These are phyloP conservation scores for Coniosporium tulheliwenetii DNA, from an alignment of 2,329 filamentous ascomycete genomes.

Conservation along the genomic window DNA sequence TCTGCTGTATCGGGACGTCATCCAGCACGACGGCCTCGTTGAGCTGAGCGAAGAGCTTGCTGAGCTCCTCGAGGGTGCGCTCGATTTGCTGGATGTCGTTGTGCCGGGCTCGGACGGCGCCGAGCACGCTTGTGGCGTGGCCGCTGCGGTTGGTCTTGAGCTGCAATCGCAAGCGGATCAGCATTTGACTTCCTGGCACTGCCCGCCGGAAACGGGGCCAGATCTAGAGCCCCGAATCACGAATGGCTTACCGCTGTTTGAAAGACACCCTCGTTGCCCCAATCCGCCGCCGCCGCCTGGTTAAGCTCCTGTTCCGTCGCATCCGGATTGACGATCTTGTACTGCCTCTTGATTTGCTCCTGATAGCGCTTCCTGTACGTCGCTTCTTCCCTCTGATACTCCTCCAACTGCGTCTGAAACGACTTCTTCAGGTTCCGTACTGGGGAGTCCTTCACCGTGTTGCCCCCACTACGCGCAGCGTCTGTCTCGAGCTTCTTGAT, in stretches of 20 bases:
- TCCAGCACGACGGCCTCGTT: constrained; percentile 60
- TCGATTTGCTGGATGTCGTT: constrained; percentile 73
- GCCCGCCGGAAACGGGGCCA: neutral
- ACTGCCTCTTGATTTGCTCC: constrained; percentile 67
- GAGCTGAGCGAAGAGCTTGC: constrained; percentile 57
- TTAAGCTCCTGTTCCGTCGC: constrained; percentile 59
- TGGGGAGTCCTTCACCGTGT: constrained; percentile 54
- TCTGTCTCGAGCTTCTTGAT: constrained; percentile 64
- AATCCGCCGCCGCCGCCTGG: constrained; percentile 53
- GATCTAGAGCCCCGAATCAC: constrained; percentile 2
- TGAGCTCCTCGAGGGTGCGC: constrained; percentile 54
- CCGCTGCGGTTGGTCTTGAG: constrained; percentile 60
- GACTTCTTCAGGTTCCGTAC: constrained; percentile 53
- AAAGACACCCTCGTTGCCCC: constrained; percentile 68
- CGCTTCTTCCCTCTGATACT: constrained; percentile 56
- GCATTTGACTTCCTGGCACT: constrained; percentile 1
- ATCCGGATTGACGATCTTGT: constrained; percentile 66
- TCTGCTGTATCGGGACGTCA: constrained; percentile 44
- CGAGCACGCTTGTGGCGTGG: constrained; percentile 57
- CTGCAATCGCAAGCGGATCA: constrained; percentile 22
- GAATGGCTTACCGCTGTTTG: constrained; percentile 53
- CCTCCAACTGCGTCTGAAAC: constrained; percentile 56
- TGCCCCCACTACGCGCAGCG: constrained; percentile 46
- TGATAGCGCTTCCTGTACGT: constrained; percentile 56
- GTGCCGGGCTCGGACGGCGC: constrained; percentile 66